Conservation (phyloP, 805 yeast species). For the Nakazawaea sp. region DNA sequence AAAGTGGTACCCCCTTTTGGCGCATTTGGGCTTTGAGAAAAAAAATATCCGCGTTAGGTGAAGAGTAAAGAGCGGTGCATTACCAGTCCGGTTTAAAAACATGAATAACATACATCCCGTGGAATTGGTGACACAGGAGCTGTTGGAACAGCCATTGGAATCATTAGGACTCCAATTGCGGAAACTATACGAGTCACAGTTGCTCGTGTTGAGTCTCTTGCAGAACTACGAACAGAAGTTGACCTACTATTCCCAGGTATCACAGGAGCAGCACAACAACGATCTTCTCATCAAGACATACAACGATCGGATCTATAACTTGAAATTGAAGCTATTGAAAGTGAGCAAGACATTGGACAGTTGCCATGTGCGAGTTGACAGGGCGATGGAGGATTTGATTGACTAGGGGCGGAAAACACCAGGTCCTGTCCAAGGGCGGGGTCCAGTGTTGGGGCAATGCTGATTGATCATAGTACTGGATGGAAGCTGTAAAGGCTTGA, state of each 20-base stretch:
- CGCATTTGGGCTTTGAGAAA: too few relatives aligned
- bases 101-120: constrained; percentile 6
- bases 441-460: too few relatives aligned
- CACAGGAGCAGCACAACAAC: constrained; percentile 6
- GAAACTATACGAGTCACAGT: constrained; percentile 9
- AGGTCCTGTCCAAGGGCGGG: too few relatives aligned
- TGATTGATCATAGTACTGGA: too few relatives aligned
- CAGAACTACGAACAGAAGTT: constrained; percentile 6
- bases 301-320: constrained; percentile 4
- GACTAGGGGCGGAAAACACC: too few relatives aligned
- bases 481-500: too few relatives aligned
- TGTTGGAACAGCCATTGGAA: constrained; percentile 8
- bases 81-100: too few relatives aligned
- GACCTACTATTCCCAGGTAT: constrained; percentile 1
- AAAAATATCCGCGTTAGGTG: too few relatives aligned
- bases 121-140: constrained; percentile 7
- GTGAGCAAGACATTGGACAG: constrained; percentile 5
- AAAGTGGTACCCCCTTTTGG: too few relatives aligned
- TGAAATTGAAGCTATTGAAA: constrained; percentile 8
- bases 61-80: too few relatives aligned
- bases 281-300: constrained; percentile 5
- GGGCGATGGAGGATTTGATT: background rate
- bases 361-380: constrained; percentile 1
- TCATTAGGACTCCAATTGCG: constrained; percentile 4
- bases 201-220: constrained; percentile 3